Percentiles rank a stretch among this genome's conserved stretches.
phyloP scores from a whole-genome alignment of 306 rosid genomes.

The Prunus mume region DNA sequence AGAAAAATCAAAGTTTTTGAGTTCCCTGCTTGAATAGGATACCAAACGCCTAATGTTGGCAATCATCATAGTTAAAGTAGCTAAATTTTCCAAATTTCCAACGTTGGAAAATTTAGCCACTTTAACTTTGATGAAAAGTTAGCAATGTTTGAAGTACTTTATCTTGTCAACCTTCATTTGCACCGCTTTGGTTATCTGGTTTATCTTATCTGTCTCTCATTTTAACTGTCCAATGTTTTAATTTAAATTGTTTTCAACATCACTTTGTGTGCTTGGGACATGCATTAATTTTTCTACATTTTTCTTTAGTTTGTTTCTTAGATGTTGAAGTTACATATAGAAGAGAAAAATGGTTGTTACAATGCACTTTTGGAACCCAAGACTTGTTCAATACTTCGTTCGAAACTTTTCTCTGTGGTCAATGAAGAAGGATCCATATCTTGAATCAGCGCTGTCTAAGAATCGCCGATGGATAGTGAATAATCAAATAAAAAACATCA shows the following conservation, averaged over 20 bases:
- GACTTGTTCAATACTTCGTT: constrained; percentile 11
- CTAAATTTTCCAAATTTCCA: too few species aligned
- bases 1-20: too few species aligned
- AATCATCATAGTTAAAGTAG: too few species aligned
- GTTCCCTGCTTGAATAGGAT: too few species aligned
- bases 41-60: too few species aligned
- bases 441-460: constrained; percentile 72
- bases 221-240: background rate
- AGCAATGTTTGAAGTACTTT: background rate
- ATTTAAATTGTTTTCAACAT: background rate
- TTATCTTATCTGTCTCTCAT: background rate
- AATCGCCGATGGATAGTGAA: constrained; percentile 81
- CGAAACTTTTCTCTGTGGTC: constrained; percentile 71
- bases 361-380: constrained; percentile 9
- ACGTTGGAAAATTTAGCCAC: too few species aligned
- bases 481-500: constrained; percentile 80
- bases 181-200: background rate
- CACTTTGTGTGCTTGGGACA: background rate
- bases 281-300: background rate
- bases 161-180: background rate
- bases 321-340: background rate
- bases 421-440: constrained; percentile 81
- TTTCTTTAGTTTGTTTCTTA: background rate
- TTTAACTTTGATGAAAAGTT: too few species aligned
- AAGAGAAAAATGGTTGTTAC: constrained; percentile 1